Conservation (phyloP, 306 rosid species). For the Acacia melanoxylon region DNA sequence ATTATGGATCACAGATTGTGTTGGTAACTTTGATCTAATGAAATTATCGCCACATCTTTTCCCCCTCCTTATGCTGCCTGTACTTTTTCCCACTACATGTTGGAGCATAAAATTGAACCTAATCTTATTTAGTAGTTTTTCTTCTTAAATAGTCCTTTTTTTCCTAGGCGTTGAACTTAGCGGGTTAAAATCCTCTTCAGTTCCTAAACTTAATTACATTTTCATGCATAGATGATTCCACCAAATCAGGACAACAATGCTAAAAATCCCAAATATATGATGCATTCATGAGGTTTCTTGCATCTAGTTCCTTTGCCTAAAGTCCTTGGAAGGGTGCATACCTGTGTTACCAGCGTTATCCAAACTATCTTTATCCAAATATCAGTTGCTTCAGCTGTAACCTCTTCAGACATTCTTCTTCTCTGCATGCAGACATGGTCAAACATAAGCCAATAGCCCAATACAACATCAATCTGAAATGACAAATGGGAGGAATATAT, state of each 20-base stretch:
- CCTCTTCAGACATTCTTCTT: slow-evolving; percentile 45
- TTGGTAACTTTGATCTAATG: background rate
- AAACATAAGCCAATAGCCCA: background rate
- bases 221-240: background rate
- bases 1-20: background rate
- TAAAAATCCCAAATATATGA: background rate
- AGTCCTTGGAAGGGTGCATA: slow-evolving; percentile 19
- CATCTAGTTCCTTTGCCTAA: background rate
- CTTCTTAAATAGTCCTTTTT: background rate
- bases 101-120: background rate
- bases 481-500: background rate
- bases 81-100: background rate
- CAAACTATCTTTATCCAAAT: slow-evolving; percentile 45
- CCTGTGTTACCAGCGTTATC: slow-evolving; percentile 49
- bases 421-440: slow-evolving; percentile 44
- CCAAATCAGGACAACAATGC: background rate
- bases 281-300: background rate
- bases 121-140: background rate
- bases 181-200: background rate
- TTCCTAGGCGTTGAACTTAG: background rate
- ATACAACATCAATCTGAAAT: background rate
- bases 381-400: slow-evolving; percentile 47
- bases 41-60: background rate
- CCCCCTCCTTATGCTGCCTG: no score
- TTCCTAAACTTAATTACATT: background rate